Base-by-base conservation (phyloP, 371 early-diverging fungal genomes). In the Amoeboaphelidium protococcarum region DNA sequence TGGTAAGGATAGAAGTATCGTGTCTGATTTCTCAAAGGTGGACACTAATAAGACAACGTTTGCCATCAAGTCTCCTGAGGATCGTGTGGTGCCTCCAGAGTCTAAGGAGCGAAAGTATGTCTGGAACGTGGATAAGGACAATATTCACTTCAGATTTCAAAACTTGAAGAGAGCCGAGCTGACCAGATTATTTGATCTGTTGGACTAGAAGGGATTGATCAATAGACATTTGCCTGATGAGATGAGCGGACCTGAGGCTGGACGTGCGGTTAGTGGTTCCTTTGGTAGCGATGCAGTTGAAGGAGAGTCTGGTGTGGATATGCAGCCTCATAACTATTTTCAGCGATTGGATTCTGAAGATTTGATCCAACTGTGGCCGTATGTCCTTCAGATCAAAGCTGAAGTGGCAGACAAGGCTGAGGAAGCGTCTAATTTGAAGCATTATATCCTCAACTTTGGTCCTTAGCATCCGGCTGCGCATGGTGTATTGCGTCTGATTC, bases 401-500 rank as follows among this genome's bases (percentile, higher is more conserved):
- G 37, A 31, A 31, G 37, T 31, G 10, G 37, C 6, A 10, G 10
- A 10, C 10, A 31, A 10, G 37, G 48, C 2, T 40, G 62, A 54
- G 19, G 52, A 57, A 40, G 64, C 59, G 25, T 46, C 61, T 21
- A 52, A 44, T 4, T 44, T 71, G 46, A 64, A 67, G 31, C 64
- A 78, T 56, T 83, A 76, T 61, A 82, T 91, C 31, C 72, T 95
- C 68, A 95, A 95, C 71, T 91, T 95, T 65, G 95, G 95, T 46
- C 95, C 95, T 41, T 92, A 95, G 68, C 95, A 95, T 72, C 95
- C 95, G 24, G 95, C 95, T 40, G 95, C 95, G 48, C 95, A 95
- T 81, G 95, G 95, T 58, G 95, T 95, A 60, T 69, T 95, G 61
- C 85, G 95, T 56, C 61, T 95, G 58, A 86, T 95, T 62, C 61